A percentile compares a stretch with the other conserved stretches of the same genome.
Evolutionary conservation across 371 early-diverging fungal species (phyloP).

Genomic region (Mucor saturninus): DNA sequence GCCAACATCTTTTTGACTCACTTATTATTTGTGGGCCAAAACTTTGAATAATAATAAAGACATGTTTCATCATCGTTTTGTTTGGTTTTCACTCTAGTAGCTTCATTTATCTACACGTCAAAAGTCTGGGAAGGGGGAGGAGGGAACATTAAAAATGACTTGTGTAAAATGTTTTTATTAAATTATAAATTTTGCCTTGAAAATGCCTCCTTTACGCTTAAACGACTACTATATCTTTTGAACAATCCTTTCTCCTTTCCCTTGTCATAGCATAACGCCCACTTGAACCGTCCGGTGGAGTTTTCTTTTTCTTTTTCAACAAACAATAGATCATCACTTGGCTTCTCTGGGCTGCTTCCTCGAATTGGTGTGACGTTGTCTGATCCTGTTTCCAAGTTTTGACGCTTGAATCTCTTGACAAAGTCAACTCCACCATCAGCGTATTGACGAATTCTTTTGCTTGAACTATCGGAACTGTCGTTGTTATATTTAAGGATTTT

Average conservation of each 20-base stretch:
- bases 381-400: not conserved
- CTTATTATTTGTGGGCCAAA: too few species aligned
- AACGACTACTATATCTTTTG: conserved; percentile 19
- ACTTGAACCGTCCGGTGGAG: conserved; percentile 15
- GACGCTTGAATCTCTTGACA: conserved; percentile 4
- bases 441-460: conserved; percentile 17
- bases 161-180: too few species aligned
- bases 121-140: too few species aligned
- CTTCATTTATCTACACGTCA: too few species aligned
- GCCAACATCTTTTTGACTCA: too few species aligned
- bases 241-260: conserved; percentile 15
- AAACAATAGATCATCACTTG: conserved; percentile 10
- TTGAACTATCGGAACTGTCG: conserved; percentile 7
- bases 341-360: conserved; percentile 2
- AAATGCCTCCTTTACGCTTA: conserved; percentile 12
- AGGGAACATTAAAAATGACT: too few species aligned
- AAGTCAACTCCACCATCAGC: conserved; percentile 12
- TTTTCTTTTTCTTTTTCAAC: conserved; percentile 12
- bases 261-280: conserved; percentile 17
- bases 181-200: conserved; percentile 15
- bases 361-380: conserved; percentile 5
- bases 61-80: too few species aligned
- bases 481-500: conserved; percentile 15
- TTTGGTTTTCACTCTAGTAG: too few species aligned
- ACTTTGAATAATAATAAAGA: too few species aligned